These are phyloP conservation scores for Limonium bicolor DNA, from an alignment of 148 eudicot species.

Conservation along the genomic window DNA sequence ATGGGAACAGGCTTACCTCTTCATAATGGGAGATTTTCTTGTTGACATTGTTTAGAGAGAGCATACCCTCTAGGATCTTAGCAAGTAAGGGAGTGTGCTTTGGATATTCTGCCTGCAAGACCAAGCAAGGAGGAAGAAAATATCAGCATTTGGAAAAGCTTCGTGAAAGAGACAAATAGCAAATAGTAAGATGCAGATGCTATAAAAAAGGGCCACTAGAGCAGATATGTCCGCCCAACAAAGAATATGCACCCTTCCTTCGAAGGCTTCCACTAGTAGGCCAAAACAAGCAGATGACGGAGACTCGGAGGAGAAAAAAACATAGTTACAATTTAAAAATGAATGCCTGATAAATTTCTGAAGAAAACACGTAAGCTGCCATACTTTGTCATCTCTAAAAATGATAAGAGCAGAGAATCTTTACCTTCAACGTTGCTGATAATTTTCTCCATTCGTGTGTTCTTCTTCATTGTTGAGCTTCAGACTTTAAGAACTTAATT, in stretches of 20 bases:
- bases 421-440: slow-evolving; percentile 59
- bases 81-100: slow-evolving; percentile 87
- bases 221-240: too few relatives aligned
- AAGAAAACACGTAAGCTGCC: background rate
- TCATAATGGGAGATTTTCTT: slow-evolving; percentile 47
- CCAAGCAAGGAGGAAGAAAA: slow-evolving; percentile 2
- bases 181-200: too few relatives aligned
- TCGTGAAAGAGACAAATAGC: too few relatives aligned
- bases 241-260: too few relatives aligned
- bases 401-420: background rate
- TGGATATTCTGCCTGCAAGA: slow-evolving; percentile 72
- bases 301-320: too few relatives aligned
- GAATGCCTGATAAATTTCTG: background rate
- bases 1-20: slow-evolving; percentile 31
- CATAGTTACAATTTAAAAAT: background rate
- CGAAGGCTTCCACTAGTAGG: too few relatives aligned
- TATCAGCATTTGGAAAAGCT: too few relatives aligned
- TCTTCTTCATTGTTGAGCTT: slow-evolving; percentile 68
- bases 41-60: slow-evolving; percentile 36
- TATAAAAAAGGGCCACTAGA: too few relatives aligned
- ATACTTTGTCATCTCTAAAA: too few relatives aligned
- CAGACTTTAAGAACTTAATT: slow-evolving; percentile 70
- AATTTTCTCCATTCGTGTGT: slow-evolving; percentile 61
- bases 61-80: slow-evolving; percentile 71
- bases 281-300: too few relatives aligned